Evolutionary conservation across 257 asterid genomes (phyloP).

Genomic region (Jacaranda mimosifolia): DNA sequence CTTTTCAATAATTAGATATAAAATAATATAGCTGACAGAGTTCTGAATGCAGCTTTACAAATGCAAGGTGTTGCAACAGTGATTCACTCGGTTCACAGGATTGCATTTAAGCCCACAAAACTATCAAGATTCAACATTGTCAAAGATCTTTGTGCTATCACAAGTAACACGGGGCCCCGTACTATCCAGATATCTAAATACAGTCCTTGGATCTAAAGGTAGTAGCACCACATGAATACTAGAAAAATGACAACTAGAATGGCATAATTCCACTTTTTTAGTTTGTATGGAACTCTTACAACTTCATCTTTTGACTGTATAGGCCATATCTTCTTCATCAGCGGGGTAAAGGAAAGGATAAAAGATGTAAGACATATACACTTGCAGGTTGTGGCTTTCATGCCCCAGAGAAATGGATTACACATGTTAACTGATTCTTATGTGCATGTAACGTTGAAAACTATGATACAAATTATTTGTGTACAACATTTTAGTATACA

Average conservation of each 20-base stretch:
- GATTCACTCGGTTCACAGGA: no score
- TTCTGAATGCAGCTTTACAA: no score
- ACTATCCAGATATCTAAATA: no score
- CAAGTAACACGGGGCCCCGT: no score
- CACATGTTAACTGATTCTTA: constrained; percentile 36
- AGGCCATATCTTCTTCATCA: constrained; percentile 20
- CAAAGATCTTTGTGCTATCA: no score
- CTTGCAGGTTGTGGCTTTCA: constrained; percentile 31
- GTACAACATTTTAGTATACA: constrained; percentile 27
- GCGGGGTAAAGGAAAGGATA: neutral
- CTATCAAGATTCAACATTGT: no score
- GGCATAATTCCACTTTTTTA: neutral
- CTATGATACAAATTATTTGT: constrained; percentile 49
- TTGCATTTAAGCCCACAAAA: no score
- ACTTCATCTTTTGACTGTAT: neutral
- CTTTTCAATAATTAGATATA: no score
- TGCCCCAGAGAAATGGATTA: constrained; percentile 43
- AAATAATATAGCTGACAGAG: no score
- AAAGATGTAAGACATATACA: constrained; percentile 8
- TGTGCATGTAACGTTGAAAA: constrained; percentile 29
- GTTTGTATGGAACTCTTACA: neutral
- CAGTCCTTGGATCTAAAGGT: no score
- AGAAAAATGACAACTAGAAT: neutral
- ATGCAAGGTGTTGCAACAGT: no score
- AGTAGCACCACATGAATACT: no score